phyloP scores from a whole-genome alignment of 306 rosid genomes.

The Cucumis cinereus region DNA sequence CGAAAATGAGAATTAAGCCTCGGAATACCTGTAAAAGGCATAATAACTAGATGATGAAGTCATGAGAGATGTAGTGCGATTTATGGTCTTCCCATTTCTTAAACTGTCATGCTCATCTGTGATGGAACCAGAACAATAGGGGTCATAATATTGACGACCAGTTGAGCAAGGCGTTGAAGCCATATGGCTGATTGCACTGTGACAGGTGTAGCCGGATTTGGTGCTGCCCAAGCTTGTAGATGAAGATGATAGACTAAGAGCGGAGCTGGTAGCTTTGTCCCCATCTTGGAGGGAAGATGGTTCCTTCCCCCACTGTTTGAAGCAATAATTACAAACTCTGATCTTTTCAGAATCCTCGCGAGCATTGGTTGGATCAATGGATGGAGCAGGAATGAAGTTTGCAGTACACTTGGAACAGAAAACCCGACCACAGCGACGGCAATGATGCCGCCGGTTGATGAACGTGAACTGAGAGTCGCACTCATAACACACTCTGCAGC shows the following conservation, averaged over 20 bases:
- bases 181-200: constrained; percentile 37
- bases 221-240: constrained; percentile 48
- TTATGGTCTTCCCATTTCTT: constrained; percentile 20
- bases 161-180: constrained; percentile 51
- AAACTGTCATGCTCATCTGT: constrained; percentile 28
- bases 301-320: constrained; percentile 66
- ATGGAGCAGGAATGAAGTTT: constrained; percentile 59
- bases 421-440: constrained; percentile 85
- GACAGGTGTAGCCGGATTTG: constrained; percentile 49
- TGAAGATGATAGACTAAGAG: constrained; percentile 39
- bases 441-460: constrained; percentile 81
- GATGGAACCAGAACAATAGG: constrained; percentile 29
- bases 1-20: background rate
- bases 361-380: constrained; percentile 20
- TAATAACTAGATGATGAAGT: background rate
- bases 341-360: constrained; percentile 61
- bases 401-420: constrained; percentile 81
- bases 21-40: constrained; percentile 4
- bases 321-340: constrained; percentile 86
- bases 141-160: constrained; percentile 36
- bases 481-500: constrained; percentile 84
- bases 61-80: background rate
- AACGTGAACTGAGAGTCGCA: constrained; percentile 80
- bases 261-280: constrained; percentile 34
- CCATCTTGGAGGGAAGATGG: constrained; percentile 25